These are phyloP conservation scores for Chrysanthemum lavandulifolium DNA, from an alignment of 129 eudicot species.

Conservation along the genomic window DNA sequence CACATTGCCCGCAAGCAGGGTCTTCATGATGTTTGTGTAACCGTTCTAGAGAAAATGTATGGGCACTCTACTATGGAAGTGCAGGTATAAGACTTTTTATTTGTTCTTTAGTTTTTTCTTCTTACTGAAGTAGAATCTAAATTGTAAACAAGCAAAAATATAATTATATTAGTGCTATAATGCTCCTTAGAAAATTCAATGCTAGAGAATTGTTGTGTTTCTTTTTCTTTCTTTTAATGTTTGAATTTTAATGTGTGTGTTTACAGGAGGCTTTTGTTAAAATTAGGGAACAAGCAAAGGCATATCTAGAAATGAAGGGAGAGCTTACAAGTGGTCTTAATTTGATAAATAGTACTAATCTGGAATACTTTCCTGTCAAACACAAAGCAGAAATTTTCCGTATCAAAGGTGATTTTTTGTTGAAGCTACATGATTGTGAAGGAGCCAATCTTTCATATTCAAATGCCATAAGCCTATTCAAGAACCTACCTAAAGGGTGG, in stretches of 20 bases:
- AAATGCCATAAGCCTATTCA: slow-evolving; percentile 78
- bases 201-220: not conserved
- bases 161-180: no score
- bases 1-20: slow-evolving; percentile 93
- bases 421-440: slow-evolving; percentile 92
- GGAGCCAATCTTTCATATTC: slow-evolving; percentile 95
- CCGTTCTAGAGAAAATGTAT: slow-evolving; percentile 91
- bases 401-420: slow-evolving; percentile 86
- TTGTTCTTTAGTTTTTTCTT: not conserved
- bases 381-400: slow-evolving; percentile 95
- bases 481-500: slow-evolving; percentile 97
- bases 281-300: slow-evolving; percentile 97
- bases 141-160: not conserved
- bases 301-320: slow-evolving; percentile 95
- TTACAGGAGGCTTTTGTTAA: slow-evolving; percentile 95
- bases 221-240: not conserved
- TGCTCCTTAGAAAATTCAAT: not conserved
- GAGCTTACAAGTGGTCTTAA: slow-evolving; percentile 92
- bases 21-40: slow-evolving; percentile 85
- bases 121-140: slow-evolving; percentile 13
- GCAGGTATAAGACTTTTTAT: slow-evolving; percentile 49
- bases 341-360: slow-evolving; percentile 91
- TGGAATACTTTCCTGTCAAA: slow-evolving; percentile 92
- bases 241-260: slow-evolving; percentile 6
- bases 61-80: slow-evolving; percentile 99